phyloP scores from a whole-genome alignment of 73 alveolate genomes.

The Breviolum minutum region DNA sequence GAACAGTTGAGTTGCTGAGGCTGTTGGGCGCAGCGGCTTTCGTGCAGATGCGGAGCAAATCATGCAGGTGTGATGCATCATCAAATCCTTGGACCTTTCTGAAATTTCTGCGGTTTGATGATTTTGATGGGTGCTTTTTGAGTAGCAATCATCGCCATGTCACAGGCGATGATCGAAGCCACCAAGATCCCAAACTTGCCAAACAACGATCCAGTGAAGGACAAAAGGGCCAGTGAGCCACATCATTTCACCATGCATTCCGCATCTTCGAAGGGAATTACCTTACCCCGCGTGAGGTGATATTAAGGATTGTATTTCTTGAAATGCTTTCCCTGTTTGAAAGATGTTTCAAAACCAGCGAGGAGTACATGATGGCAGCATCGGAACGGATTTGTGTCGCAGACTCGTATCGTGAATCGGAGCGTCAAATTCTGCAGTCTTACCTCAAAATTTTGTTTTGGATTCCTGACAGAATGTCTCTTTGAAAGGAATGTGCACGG shows the following conservation, averaged over 20 bases:
- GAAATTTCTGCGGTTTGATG: background rate
- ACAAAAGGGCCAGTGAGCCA: background rate
- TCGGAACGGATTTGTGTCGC: conserved; percentile 59
- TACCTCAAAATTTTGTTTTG: background rate
- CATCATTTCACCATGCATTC: background rate
- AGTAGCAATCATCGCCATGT: background rate
- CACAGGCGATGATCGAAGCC: conserved; percentile 88
- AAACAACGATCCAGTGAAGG: conserved; percentile 91
- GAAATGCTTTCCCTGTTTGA: background rate
- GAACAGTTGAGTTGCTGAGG: conserved; percentile 1
- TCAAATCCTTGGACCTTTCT: background rate
- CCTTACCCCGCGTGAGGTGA: background rate
- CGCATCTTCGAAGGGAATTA: background rate
- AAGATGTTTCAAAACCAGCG: too few species aligned
- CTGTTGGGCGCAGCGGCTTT: conserved; percentile 84
- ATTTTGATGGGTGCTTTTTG: background rate
- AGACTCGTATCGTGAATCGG: background rate
- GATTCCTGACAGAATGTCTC: background rate
- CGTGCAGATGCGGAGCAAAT: conserved; percentile 90
- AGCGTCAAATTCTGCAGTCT: background rate
- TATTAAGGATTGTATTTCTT: background rate
- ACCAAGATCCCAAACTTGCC: conserved; percentile 94
- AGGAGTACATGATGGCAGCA: conserved; percentile 95
- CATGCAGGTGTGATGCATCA: conserved; percentile 42
- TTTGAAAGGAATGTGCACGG: too few species aligned